These are phyloP conservation scores for Gossypium raimondii DNA, from an alignment of 345 rosid species.

Conservation along the genomic window DNA sequence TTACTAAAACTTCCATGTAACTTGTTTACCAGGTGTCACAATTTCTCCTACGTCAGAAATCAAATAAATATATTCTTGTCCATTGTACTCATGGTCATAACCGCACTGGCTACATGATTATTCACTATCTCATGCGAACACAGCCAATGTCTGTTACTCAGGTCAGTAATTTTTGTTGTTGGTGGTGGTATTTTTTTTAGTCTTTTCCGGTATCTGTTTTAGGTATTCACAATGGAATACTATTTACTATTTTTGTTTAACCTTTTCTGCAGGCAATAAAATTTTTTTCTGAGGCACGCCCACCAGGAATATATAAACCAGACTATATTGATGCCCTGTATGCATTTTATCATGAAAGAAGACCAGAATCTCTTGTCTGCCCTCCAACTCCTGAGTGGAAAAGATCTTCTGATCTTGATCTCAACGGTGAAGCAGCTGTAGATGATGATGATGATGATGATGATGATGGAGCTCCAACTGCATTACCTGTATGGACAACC, in stretches of 20 bases:
- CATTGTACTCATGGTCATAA: conserved; percentile 99
- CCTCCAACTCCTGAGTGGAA: conserved; percentile 98
- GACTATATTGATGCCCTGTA: conserved; percentile 84
- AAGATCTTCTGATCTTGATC: conserved; percentile 85
- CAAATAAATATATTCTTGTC: conserved; percentile 80
- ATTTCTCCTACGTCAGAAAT: conserved; percentile 61
- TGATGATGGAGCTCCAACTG: conserved; percentile 52
- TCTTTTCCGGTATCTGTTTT: not conserved
- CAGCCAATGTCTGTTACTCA: conserved; percentile 68
- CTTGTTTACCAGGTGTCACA: conserved; percentile 57
- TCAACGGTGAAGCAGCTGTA: conserved; percentile 88
- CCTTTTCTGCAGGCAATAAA: conserved; percentile 62
- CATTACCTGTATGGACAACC: conserved; percentile 37
- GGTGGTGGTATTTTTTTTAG: too few relatives aligned
- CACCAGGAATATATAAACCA: conserved; percentile 95
- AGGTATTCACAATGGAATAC: not conserved
- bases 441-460: conserved; percentile 52
- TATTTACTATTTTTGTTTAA: conserved; percentile 17
- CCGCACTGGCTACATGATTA: conserved; percentile 95
- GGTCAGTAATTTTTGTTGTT: conserved; percentile 36
- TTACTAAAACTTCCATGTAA: not conserved
- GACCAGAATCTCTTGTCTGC: conserved; percentile 61
- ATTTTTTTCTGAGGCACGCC: conserved; percentile 77
- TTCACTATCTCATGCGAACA: conserved; percentile 91
- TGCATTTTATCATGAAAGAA: conserved; percentile 83